Percentiles rank a stretch among this genome's conserved stretches.
These are phyloP conservation scores for Reticulascus tulasneorum DNA, from an alignment of 2,329 filamentous ascomycete species.

Conservation along the genomic window DNA sequence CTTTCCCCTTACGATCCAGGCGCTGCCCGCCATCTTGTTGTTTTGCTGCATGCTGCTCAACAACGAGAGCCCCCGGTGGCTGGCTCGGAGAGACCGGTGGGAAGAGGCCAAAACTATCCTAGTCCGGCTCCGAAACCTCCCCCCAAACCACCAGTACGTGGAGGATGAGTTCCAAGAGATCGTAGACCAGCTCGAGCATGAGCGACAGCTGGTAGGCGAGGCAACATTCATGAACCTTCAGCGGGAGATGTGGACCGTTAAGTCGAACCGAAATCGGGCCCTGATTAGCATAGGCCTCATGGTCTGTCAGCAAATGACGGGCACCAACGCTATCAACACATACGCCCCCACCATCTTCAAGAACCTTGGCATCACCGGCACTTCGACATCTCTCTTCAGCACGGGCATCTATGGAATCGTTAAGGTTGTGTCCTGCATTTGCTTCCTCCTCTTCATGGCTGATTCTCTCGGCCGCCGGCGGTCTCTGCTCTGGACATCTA, in stretches of 20 bases:
- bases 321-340: constrained; percentile 35
- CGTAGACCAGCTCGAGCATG: constrained; percentile 50
- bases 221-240: constrained; percentile 48
- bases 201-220: constrained; percentile 45
- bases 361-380: constrained; percentile 36
- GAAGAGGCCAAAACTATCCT: constrained; percentile 56
- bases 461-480: constrained; percentile 57
- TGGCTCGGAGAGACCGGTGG: constrained; percentile 62
- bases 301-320: constrained; percentile 65
- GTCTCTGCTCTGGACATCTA: constrained; percentile 55
- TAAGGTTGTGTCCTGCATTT: constrained; percentile 54
- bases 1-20: constrained; percentile 60
- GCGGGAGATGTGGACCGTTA: constrained; percentile 55
- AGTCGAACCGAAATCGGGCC: constrained; percentile 54
- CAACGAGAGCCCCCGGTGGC: constrained; percentile 62
- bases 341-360: constrained; percentile 30
- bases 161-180: constrained; percentile 54
- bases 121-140: constrained; percentile 51
- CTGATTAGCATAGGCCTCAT: constrained; percentile 51
- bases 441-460: constrained; percentile 57
- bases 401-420: constrained; percentile 62
- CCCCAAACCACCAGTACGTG: constrained; percentile 49
- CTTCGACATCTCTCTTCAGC: constrained; percentile 51
- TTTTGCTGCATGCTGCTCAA: constrained; percentile 57
- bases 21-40: constrained; percentile 56